Percentiles rank a stretch among this genome's conserved stretches.
Conservation (phyloP, 1,284 basidiomycete genomes). For the Ganoderma leucocontextum region DNA sequence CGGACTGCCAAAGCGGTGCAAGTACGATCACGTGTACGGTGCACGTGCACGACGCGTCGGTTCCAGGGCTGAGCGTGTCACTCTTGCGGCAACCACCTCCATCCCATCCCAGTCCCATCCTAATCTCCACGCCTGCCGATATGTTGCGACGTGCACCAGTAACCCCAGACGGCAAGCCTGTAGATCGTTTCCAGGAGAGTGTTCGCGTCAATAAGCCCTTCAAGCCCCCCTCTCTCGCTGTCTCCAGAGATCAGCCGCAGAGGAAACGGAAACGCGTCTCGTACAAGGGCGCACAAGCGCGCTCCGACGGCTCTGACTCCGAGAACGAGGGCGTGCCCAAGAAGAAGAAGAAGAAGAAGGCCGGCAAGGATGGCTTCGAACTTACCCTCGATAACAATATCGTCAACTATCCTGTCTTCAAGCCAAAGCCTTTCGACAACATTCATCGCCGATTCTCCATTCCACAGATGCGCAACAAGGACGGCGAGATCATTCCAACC, state of each 20-base stretch:
- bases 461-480: conserved; percentile 86
- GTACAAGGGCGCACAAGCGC: conserved; percentile 73
- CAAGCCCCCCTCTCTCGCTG: conserved; percentile 70
- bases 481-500: conserved; percentile 76
- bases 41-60: conserved; percentile 29
- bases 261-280: conserved; percentile 87
- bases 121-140: background rate
- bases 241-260: conserved; percentile 68
- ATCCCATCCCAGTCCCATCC: background rate
- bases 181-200: conserved; percentile 76
- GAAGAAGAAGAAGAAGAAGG: conserved; percentile 70
- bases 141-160: conserved; percentile 79
- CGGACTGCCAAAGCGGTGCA: too few species aligned
- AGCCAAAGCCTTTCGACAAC: conserved; percentile 80
- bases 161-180: conserved; percentile 68
- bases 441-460: conserved; percentile 82
- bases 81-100: conserved; percentile 12
- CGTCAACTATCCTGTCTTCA: conserved; percentile 85
- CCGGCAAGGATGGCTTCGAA: conserved; percentile 57
- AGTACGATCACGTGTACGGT: conserved; percentile 26
- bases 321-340: conserved; percentile 55
- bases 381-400: conserved; percentile 53
- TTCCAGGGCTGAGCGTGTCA: conserved; percentile 14
- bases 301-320: conserved; percentile 51
- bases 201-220: conserved; percentile 80